Conservation (phyloP, 306 rosid species). For the Ormosia emarginata region DNA sequence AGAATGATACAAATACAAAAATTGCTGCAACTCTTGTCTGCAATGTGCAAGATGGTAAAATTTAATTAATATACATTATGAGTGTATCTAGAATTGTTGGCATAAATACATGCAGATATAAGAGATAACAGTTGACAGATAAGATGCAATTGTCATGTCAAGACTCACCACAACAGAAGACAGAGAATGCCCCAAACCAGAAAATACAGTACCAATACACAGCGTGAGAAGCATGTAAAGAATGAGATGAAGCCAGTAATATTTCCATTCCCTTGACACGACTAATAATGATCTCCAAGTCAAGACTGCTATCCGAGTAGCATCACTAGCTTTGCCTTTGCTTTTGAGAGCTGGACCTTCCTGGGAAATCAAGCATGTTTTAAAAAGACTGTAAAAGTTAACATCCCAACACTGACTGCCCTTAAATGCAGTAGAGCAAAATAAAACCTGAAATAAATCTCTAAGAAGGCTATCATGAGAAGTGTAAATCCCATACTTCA, state of each 20-base stretch:
- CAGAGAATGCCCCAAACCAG: constrained; percentile 94
- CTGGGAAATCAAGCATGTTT: constrained; percentile 49
- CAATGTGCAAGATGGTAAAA: constrained; percentile 24
- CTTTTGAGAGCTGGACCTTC: constrained; percentile 93
- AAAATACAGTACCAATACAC: constrained; percentile 84
- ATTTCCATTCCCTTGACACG: constrained; percentile 98
- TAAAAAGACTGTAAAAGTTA: constrained; percentile 10
- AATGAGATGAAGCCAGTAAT: constrained; percentile 97
- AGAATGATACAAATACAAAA: constrained; percentile 79
- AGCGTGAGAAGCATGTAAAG: constrained; percentile 83
- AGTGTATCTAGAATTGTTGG: background rate
- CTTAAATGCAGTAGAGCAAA: background rate
- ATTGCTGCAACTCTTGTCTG: constrained; percentile 97
- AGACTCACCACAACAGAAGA: constrained; percentile 89
- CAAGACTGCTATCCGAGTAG: constrained; percentile 80
- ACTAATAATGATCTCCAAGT: constrained; percentile 95
- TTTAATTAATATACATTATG: background rate
- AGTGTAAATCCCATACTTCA: background rate
- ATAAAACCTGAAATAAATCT: background rate
- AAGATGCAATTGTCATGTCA: background rate
- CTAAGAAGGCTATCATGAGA: background rate
- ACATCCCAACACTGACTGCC: background rate
- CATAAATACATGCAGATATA: background rate
- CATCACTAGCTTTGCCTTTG: constrained; percentile 83
- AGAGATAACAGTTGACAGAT: background rate